phyloP scores from a whole-genome alignment of 805 yeast species.

The Cyberlindnera sargentensis region DNA sequence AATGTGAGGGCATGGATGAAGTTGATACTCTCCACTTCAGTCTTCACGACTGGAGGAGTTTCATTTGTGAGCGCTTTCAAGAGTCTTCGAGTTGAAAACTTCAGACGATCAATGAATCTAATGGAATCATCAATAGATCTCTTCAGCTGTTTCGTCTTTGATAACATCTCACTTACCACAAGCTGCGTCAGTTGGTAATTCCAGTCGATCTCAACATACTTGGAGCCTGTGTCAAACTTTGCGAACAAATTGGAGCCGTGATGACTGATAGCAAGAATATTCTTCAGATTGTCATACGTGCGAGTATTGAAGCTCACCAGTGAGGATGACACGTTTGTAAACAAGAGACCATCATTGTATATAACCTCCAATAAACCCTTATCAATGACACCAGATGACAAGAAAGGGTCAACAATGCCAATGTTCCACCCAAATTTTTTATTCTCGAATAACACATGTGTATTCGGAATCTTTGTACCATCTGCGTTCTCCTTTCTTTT shows the following conservation, averaged over 20 bases:
- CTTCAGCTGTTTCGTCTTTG: neutral
- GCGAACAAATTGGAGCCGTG: conserved; percentile 1
- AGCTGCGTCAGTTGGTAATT: neutral
- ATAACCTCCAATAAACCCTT: conserved; percentile 4
- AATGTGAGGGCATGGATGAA: neutral
- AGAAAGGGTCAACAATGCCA: conserved; percentile 8
- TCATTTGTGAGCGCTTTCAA: neutral
- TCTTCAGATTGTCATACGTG: neutral
- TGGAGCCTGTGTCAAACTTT: neutral
- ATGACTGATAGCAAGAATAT: neutral
- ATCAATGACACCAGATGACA: conserved; percentile 3
- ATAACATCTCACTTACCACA: neutral
- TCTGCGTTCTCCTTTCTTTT: neutral
- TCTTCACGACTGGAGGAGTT: neutral
- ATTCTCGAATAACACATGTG: neutral
- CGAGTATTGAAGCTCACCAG: neutral
- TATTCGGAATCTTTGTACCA: neutral
- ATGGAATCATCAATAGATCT: neutral
- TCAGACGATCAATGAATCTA: neutral
- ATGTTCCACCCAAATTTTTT: conserved; percentile 10
- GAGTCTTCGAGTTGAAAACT: neutral
- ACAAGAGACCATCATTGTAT: neutral
- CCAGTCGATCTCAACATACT: conserved; percentile 1
- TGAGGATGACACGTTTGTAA: conserved; percentile 1
- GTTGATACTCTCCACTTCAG: neutral